Percentiles rank a stretch among this genome's conserved stretches.
phyloP scores from a whole-genome alignment of 2,329 filamentous ascomycete species.

The Hypocreales sp. region DNA sequence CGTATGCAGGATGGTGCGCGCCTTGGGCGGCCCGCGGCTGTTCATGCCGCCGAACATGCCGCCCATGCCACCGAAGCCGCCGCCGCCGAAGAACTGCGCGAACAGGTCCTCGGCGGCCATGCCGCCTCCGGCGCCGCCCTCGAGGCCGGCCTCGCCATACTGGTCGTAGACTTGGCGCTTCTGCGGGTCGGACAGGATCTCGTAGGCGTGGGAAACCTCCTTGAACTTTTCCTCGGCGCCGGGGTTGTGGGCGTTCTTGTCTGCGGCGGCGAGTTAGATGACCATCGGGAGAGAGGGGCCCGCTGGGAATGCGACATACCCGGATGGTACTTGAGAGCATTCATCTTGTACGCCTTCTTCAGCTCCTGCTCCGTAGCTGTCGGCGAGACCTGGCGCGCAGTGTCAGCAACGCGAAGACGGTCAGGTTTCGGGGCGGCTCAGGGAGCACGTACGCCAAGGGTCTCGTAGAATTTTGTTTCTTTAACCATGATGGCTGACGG shows the following conservation, averaged over 20 bases:
- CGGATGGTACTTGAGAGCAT: slow-evolving; percentile 72
- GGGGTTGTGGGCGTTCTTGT: slow-evolving; percentile 93
- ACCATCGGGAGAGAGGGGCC: neutral
- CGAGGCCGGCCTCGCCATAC: slow-evolving; percentile 92
- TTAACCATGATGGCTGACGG: slow-evolving; percentile 48
- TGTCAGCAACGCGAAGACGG: slow-evolving; percentile 6
- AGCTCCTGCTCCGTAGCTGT: slow-evolving; percentile 72
- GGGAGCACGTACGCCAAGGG: slow-evolving; percentile 49
- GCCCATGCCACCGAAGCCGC: slow-evolving; percentile 46
- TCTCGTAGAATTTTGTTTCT: slow-evolving; percentile 66
- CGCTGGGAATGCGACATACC: slow-evolving; percentile 34
- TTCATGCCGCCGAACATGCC: slow-evolving; percentile 71
- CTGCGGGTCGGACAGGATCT: slow-evolving; percentile 80
- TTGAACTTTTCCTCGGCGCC: slow-evolving; percentile 97
- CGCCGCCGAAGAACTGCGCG: slow-evolving; percentile 86
- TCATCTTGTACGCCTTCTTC: slow-evolving; percentile 79
- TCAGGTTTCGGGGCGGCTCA: neutral
- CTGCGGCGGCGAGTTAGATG: slow-evolving; percentile 26
- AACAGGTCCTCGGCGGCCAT: slow-evolving; percentile 97
- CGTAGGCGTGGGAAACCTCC: slow-evolving; percentile 89
- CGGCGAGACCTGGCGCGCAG: slow-evolving; percentile 49
- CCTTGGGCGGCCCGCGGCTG: slow-evolving; percentile 68
- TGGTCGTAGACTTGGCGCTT: slow-evolving; percentile 91
- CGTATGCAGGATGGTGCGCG: slow-evolving; percentile 91
- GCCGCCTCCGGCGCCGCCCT: slow-evolving; percentile 68